Conservation (phyloP, 352 stramenopile genomes). For the Phytophthora pistaciae region DNA sequence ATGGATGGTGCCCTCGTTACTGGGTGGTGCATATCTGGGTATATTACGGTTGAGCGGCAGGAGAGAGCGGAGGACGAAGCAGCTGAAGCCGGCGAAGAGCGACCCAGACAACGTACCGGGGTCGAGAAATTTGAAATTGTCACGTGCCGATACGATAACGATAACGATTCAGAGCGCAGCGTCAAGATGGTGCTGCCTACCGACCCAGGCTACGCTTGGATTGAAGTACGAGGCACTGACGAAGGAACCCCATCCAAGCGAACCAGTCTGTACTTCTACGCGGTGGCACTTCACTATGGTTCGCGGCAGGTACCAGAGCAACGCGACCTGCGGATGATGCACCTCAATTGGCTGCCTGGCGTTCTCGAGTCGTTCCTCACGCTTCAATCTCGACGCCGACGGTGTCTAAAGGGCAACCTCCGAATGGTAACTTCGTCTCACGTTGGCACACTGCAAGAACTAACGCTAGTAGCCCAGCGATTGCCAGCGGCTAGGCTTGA, state of each 20-base stretch:
- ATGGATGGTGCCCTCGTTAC: conserved; percentile 22
- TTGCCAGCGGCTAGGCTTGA: conserved; percentile 40
- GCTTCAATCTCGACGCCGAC: conserved; percentile 44
- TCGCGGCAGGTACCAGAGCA: conserved; percentile 15
- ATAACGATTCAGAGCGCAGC: neutral
- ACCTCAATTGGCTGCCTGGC: conserved; percentile 61
- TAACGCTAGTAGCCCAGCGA: conserved; percentile 57
- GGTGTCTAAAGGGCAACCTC: conserved; percentile 58
- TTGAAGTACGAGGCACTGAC: conserved; percentile 27
- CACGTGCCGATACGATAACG: conserved; percentile 17
- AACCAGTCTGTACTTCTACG: conserved; percentile 45
- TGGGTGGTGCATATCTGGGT: conserved; percentile 11
- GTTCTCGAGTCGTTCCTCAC: conserved; percentile 57
- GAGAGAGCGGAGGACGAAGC: conserved; percentile 3
- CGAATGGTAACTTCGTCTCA: conserved; percentile 38
- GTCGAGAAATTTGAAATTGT: conserved; percentile 41
- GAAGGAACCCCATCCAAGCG: conserved; percentile 13
- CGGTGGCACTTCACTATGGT: conserved; percentile 42
- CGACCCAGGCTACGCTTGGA: conserved; percentile 53
- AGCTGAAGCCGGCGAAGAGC: neutral
- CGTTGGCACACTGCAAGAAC: conserved; percentile 35
- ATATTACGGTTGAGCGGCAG: conserved; percentile 30
- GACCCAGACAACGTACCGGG: conserved; percentile 15
- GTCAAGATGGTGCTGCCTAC: conserved; percentile 38
- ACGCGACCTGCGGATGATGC: conserved; percentile 22